Evolutionary conservation across 2,329 filamentous ascomycete species (phyloP).

Genomic region (Fusarium sp.): DNA sequence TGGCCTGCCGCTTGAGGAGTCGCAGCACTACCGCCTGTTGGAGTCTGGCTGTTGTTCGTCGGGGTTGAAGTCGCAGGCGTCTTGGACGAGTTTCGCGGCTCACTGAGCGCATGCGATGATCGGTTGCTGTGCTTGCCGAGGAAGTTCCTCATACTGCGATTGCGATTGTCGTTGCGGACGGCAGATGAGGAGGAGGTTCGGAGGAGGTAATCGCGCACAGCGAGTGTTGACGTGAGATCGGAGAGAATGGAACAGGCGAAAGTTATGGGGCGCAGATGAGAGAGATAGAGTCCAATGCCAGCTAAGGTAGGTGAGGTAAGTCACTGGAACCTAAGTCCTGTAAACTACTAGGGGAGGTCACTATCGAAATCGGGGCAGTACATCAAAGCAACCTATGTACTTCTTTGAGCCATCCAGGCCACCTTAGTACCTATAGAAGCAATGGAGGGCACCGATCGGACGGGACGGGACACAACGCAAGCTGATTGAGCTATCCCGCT

Average conservation of each 20-base stretch:
- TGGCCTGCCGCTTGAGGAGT: constrained; percentile 28
- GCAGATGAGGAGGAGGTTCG: background rate
- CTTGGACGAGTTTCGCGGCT: constrained; percentile 49
- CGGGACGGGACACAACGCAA: constrained; percentile 9
- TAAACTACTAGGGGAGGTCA: background rate
- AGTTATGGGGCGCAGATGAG: constrained; percentile 23
- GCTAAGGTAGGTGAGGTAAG: background rate
- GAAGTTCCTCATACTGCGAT: constrained; percentile 59
- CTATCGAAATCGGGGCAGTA: constrained; percentile 26
- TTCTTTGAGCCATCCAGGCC: background rate
- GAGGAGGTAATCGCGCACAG: constrained; percentile 15
- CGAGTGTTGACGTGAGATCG: constrained; percentile 12
- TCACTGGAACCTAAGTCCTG: background rate
- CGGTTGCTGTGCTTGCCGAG: constrained; percentile 64
- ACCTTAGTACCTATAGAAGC: background rate
- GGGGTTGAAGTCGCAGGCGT: constrained; percentile 16
- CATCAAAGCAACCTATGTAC: background rate
- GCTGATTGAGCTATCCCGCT: background rate
- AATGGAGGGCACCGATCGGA: constrained; percentile 2
- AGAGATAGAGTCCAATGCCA: constrained; percentile 5
- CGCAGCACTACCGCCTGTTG: constrained; percentile 36
- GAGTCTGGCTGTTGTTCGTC: constrained; percentile 16
- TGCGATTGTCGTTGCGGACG: constrained; percentile 33
- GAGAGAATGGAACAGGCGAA: constrained; percentile 3
- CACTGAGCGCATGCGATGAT: constrained; percentile 63